Evolutionary conservation across 2,329 filamentous ascomycete genomes (phyloP).

Genomic region (Lachnellula hyalina): DNA sequence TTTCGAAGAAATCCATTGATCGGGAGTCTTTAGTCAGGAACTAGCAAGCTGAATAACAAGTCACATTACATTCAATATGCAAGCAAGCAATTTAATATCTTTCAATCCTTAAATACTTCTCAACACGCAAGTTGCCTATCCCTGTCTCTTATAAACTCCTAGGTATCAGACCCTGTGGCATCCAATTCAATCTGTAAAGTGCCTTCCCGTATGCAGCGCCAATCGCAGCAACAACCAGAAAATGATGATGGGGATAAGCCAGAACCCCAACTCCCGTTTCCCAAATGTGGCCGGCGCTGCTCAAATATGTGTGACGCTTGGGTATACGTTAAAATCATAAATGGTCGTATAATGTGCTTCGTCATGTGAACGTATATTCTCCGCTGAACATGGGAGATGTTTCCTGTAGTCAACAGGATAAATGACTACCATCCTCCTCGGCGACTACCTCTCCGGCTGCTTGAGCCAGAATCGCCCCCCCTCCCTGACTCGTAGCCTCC

Average conservation of each 20-base stretch:
- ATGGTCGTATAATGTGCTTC: constrained; percentile 20
- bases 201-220: constrained; percentile 1
- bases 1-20: too few relatives aligned
- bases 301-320: constrained; percentile 11
- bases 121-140: constrained; percentile 5
- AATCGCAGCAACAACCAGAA: constrained; percentile 6
- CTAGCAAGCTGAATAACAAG: not conserved
- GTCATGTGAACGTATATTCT: constrained; percentile 21
- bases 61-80: not conserved
- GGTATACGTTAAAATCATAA: constrained; percentile 19
- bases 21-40: too few relatives aligned
- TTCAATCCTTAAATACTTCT: not conserved
- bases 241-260: not conserved
- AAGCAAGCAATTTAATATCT: not conserved
- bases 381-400: not conserved
- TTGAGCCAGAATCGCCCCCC: constrained; percentile 27
- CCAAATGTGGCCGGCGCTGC: constrained; percentile 7
- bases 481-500: constrained; percentile 19
- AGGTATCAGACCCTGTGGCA: constrained; percentile 27
- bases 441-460: constrained; percentile 28
- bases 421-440: constrained; percentile 21
- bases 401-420: not conserved
- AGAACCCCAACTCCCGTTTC: constrained; percentile 13
- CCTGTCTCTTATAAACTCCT: constrained; percentile 21
- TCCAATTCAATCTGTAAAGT: constrained; percentile 24